Percentiles rank a stretch among this genome's conserved stretches.
phyloP scores from a whole-genome alignment of 176 grass and related monocot genomes.

The Poa pratensis region DNA sequence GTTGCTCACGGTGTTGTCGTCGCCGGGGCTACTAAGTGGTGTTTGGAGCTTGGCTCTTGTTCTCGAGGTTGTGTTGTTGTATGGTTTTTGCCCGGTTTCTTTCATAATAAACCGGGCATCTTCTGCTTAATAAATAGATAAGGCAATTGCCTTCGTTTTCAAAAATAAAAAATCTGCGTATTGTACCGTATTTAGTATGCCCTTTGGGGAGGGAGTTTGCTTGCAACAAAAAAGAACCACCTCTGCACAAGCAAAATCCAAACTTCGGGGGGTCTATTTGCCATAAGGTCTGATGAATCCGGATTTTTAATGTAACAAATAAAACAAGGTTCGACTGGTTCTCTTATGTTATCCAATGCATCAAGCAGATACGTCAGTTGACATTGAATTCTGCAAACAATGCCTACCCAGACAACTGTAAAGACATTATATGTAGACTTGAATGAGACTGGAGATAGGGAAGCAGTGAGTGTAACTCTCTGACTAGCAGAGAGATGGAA shows the following conservation, averaged over 20 bases:
- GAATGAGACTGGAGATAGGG: not conserved
- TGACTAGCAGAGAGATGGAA: not conserved
- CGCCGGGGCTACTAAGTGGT: too few species aligned
- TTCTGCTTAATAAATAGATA: too few species aligned
- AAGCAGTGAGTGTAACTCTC: not conserved
- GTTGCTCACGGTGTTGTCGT: too few species aligned
- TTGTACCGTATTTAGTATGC: not conserved
- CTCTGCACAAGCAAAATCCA: not conserved
- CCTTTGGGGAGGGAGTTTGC: not conserved
- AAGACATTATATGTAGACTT: not conserved
- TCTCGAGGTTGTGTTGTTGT: too few species aligned
- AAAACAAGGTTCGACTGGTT: not conserved
- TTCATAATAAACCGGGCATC: too few species aligned
- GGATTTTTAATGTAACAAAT: not conserved
- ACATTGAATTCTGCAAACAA: not conserved
- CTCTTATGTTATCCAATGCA: slow-evolving; percentile 3
- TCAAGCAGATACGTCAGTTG: not conserved
- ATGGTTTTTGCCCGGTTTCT: too few species aligned
- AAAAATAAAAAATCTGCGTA: not conserved
- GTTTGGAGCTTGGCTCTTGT: too few species aligned
- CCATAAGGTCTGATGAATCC: not conserved
- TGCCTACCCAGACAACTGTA: not conserved
- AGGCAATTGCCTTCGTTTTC: too few species aligned
- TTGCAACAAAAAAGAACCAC: not conserved
- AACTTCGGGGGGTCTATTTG: not conserved